A percentile compares a stretch with the other conserved stretches of the same genome.
Conservation (phyloP, 1,284 basidiomycete species). For the Earliella scabrosa region DNA sequence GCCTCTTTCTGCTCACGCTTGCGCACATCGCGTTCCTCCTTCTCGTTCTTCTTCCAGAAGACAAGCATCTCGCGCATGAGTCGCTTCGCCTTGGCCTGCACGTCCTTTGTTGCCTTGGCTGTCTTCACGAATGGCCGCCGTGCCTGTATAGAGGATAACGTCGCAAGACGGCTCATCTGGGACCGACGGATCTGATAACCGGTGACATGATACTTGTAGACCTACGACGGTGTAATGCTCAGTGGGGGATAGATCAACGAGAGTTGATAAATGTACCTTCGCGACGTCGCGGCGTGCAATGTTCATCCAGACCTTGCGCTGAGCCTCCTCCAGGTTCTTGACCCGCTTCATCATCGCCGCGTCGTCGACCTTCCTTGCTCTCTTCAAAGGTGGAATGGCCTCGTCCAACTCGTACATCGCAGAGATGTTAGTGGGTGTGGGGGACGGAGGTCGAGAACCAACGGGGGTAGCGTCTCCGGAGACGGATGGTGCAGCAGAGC, state of each 20-base stretch:
- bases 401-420: conserved; percentile 75
- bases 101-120: conserved; percentile 86
- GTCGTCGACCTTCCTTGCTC: conserved; percentile 77
- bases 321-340: conserved; percentile 79
- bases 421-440: conserved; percentile 55
- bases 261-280: conserved; percentile 53
- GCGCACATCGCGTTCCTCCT: conserved; percentile 91
- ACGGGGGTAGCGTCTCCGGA: conserved; percentile 41
- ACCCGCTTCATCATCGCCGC: conserved; percentile 72
- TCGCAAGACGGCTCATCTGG: conserved; percentile 80
- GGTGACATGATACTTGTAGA: conserved; percentile 77
- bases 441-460: conserved; percentile 65
- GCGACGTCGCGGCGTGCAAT: conserved; percentile 84
- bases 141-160: conserved; percentile 79
- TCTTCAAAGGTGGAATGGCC: conserved; percentile 65
- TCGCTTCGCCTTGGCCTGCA: conserved; percentile 86
- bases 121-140: conserved; percentile 82
- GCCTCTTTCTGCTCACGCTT: conserved; percentile 96
- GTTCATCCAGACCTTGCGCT: conserved; percentile 86
- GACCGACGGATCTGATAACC: conserved; percentile 67
- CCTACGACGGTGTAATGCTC: conserved; percentile 46
- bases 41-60: conserved; percentile 98
- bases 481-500: conserved; percentile 60
- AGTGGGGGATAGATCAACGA: neutral
- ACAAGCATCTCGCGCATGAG: conserved; percentile 95